Base-by-base conservation (phyloP, 2,329 filamentous ascomycete genomes). In the Ophiostoma populinum region DNA sequence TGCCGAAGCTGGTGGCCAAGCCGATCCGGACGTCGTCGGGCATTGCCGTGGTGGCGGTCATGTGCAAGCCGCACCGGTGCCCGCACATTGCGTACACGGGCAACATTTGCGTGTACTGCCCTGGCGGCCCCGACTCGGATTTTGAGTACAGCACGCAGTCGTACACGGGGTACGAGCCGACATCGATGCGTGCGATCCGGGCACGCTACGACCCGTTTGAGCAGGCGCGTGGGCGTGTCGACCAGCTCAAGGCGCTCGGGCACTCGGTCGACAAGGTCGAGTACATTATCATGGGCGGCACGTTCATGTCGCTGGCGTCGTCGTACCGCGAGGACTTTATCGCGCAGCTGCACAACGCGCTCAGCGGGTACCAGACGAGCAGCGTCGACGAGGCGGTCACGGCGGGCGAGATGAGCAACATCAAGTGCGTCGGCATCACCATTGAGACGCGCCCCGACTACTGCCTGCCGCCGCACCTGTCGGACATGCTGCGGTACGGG, bases 271-370 rank as follows among this genome's bases (percentile, higher is more conserved):
- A 98, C 60, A 98, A 98, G 56, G 90, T 98, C 17, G 90, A 98
- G 61, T 98, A 95, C 56, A 98, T 98, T 51, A 93, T 98, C 53
- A 98, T 98, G 90, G 90, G 90, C 40, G 90, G 90, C 45, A 98
- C 90, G 0, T 98, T 98, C 58, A 98, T 98, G 92, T 95, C 87
- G 3, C 59, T 98, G 18, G 69, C 87, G 7, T 75, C 85, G 48
- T 75, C 78, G 17, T 98, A 98, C 55, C 68, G 90, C 19, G 82
- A 98, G 42, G 75, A 81, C 38, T 98, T 98, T 49, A 93, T 98
- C 40, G 79, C 85, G 1, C 87, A 94, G 51, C 67, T 98, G 34
- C 90, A 98, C 59, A 98, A 98, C 51, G 90, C 90, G 2, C 70
- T 98, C 7, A 94, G 85, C 45, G 90, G 90, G 7, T 98, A 98